Evolutionary conservation across 2,329 filamentous ascomycete genomes (phyloP), one percentile per base, ranked within the genome.

Genomic region (Elsinoe arachidis): DNA sequence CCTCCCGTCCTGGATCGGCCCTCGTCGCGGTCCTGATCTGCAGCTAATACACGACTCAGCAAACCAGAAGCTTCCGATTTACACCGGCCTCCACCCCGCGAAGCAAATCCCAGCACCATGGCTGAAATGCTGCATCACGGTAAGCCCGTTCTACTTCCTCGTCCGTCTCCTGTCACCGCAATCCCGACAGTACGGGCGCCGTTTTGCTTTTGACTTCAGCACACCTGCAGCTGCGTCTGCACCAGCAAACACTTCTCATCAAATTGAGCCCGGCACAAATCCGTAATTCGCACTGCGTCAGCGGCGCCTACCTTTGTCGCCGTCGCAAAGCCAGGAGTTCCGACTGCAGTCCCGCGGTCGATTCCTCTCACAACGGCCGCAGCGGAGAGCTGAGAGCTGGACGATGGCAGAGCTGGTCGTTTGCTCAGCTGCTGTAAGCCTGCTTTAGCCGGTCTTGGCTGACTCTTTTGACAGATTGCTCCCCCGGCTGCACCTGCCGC

Each of bases 391-490:
- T 30, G 26, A 7, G 26, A 30, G 26, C 26, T 30, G 26, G 26
- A 30, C 26, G 26, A 4, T 30, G 26, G 26, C 26, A 30, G 26
- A 30, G 26, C 26, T 30, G 26, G 26, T 53, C 49, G n/a, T 38
- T 39, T 37, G 12, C 17, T 26, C 9, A 23, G 19, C 12, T 46
- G 21, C 6, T 7, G 37, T 39, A 34, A 53, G 34, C 34, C 49
- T 17, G 14, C 10, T 53, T 38, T 53, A 39, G 26, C 49, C 34
- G 49, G 34, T 26, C 49, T 53, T 53, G 49, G 49, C 49, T 53
- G 19, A 53, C 49, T 17, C 11, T 17, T 19, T 26, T 35, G 23
- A 19, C 17, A 51, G 46, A 35, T 15, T 35, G 30, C 17, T 10
- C 6, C 5, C 15, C 26, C 46, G 30, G 46, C 46, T 34, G 46